phyloP scores from a whole-genome alignment of 805 yeast genomes.

The Ogataea salicorniae region DNA sequence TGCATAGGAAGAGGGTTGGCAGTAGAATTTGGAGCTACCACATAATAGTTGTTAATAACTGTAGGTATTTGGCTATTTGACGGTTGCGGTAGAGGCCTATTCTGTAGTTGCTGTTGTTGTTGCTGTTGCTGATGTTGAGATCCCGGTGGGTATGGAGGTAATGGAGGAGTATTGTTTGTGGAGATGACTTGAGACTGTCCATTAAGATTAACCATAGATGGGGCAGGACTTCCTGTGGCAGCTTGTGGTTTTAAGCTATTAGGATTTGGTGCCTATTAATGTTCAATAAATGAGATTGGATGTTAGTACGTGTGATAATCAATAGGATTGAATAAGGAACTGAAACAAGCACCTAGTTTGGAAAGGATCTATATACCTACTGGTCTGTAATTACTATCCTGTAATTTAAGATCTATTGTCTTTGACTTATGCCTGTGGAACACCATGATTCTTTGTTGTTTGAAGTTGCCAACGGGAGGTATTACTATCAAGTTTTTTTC shows the following conservation, averaged over 20 bases:
- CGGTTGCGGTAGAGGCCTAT: constrained; percentile 1
- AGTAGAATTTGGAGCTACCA: background rate
- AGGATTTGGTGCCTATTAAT: constrained; percentile 17
- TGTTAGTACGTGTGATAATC: background rate
- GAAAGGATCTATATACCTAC: constrained; percentile 8
- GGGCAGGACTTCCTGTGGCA: constrained; percentile 10
- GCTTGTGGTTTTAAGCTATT: constrained; percentile 18
- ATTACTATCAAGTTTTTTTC: too few species aligned
- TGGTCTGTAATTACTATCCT: constrained; percentile 18
- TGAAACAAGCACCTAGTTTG: background rate
- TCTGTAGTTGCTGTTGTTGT: constrained; percentile 6
- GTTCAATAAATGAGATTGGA: background rate
- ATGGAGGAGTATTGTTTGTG: constrained; percentile 5
- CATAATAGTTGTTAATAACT: background rate
- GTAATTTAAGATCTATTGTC: constrained; percentile 13
- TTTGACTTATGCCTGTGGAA: constrained; percentile 18
- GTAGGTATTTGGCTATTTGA: background rate
- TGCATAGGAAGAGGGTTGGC: background rate
- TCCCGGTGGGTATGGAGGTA: constrained; percentile 7
- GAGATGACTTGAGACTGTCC: constrained; percentile 12
- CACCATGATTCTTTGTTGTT: constrained; percentile 9
- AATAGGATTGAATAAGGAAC: too few species aligned
- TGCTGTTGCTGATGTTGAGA: constrained; percentile 6
- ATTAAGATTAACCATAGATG: too few species aligned
- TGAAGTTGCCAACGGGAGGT: too few species aligned